A percentile compares a stretch with the other conserved stretches of the same genome.
These are phyloP conservation scores for Yamadazyma songkhlaensis DNA, from an alignment of 1,139 yeast genomes.

Conservation along the genomic window DNA sequence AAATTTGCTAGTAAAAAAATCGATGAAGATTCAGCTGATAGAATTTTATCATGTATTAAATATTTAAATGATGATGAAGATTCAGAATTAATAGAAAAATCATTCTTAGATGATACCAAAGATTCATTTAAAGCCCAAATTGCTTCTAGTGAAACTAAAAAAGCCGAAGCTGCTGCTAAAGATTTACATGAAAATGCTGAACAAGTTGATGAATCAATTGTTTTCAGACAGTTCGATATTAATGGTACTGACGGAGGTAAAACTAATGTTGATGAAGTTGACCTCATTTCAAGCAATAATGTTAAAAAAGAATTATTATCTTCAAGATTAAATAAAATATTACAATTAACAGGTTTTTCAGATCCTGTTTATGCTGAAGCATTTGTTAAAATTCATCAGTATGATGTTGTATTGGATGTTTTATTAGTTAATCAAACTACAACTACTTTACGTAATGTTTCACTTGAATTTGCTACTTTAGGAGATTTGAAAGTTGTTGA, in stretches of 20 bases:
- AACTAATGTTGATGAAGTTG: conserved; percentile 48
- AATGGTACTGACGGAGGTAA: conserved; percentile 34
- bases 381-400: conserved; percentile 89
- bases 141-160: conserved; percentile 51
- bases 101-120: conserved; percentile 85
- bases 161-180: conserved; percentile 56
- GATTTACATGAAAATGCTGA: conserved; percentile 67
- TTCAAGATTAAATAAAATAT: conserved; percentile 82
- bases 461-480: conserved; percentile 93
- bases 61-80: conserved; percentile 68
- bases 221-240: conserved; percentile 77
- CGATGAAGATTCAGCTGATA: conserved; percentile 94
- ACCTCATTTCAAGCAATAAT: conserved; percentile 37
- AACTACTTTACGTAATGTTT: conserved; percentile 83
- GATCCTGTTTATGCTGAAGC: conserved; percentile 99
- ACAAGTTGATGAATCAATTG: conserved; percentile 78
- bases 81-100: conserved; percentile 51
- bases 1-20: conserved; percentile 69
- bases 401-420: conserved; percentile 92
- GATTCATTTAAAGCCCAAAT: conserved; percentile 75
- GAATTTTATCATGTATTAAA: conserved; percentile 81
- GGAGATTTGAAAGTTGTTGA: conserved; percentile 96
- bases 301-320: conserved; percentile 56
- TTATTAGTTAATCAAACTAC: conserved; percentile 92
- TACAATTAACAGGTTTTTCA: conserved; percentile 93